Base-by-base conservation (phyloP, 768 basidiomycete species). In the Hirschioporus abietinus region DNA sequence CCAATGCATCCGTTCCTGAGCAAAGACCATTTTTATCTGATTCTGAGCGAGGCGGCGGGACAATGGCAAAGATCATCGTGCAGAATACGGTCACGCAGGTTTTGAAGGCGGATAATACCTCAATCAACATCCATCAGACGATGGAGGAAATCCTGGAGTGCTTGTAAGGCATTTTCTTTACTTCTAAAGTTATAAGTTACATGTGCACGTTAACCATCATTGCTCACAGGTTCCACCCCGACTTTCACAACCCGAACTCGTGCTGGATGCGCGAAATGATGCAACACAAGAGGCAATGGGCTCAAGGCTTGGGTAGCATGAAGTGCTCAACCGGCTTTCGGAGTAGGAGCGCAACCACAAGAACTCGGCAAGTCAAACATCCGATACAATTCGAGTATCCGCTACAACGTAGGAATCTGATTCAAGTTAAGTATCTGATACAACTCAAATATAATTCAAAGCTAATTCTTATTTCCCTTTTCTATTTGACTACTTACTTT, bases 1-100 rank as follows among this genome's bases (percentile, higher is more conserved):
- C 93, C 93, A 1, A 95, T 92, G 2, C 92, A 94, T 74, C 93
- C 91, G 2, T 92, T 92, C 81, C 76, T 95, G 76, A 92, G 90
- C 74, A 94, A 94, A 78, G 92, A 95, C 73, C 92, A 95, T 72
- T 93, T 93, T 70, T 90, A 91, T 73, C 78, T 91, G 27, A 88
- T 92, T 61, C 77, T 95, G 18, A 95, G 93, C 69, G 90, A 93
- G 72, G 89, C 92, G 1, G 93, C 93, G 7, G 92, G 93, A 0
- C 79, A 86, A 67, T 94, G 42, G 92, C 91, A 1, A 86, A 83
- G 71, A 79, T 87, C 66, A 81, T 94, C 57, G 82, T 42, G n/a
- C 65, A 89, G 88, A 83, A 77, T 63, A 82, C 89, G 0, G 92
- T 92, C 7, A 84, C 78, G 30, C 76, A 82, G n/a, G 84, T 95